phyloP scores from a whole-genome alignment of 495 filamentous ascomycete genomes.

The Umbilicaria muhlenbergii region DNA sequence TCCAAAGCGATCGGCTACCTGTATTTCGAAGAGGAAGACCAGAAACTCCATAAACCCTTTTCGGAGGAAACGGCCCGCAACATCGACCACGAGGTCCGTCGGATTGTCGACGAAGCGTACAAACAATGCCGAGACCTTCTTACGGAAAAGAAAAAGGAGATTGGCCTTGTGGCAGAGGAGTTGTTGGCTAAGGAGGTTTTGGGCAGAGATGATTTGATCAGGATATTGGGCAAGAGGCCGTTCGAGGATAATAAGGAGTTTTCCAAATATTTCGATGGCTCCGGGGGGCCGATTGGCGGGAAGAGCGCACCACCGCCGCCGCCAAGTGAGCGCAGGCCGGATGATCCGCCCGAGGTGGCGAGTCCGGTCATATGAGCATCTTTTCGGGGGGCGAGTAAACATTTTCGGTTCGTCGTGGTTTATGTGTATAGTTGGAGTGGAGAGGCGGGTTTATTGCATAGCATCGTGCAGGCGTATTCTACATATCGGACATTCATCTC shows the following conservation, averaged over 20 bases:
- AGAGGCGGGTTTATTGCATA: conserved; percentile 3
- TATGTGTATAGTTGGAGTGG: conserved; percentile 3
- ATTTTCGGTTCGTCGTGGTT: neutral
- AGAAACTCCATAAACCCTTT: conserved; percentile 83
- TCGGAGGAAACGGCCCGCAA: conserved; percentile 80
- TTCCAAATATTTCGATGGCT: conserved; percentile 70
- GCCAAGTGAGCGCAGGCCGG: conserved; percentile 16
- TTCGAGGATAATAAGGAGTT: conserved; percentile 81
- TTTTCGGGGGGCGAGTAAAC: neutral
- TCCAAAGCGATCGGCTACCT: conserved; percentile 80
- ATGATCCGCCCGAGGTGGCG: conserved; percentile 1
- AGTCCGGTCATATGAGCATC: neutral
- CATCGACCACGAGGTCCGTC: conserved; percentile 80
- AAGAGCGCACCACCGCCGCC: conserved; percentile 45
- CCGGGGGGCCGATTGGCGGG: conserved; percentile 12
- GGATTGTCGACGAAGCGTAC: conserved; percentile 84
- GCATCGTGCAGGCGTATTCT: neutral
- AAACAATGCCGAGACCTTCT: conserved; percentile 75
- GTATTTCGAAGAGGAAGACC: conserved; percentile 70
- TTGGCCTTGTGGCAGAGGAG: conserved; percentile 87
- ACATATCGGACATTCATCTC: neutral
- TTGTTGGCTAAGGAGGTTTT: conserved; percentile 83
- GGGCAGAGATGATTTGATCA: conserved; percentile 74
- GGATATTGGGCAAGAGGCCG: conserved; percentile 66
- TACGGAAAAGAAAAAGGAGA: conserved; percentile 67